Percentiles rank a stretch among this genome's conserved stretches.
These are phyloP conservation scores for Quercus tomentella DNA, from an alignment of 331 rosid species.

Conservation along the genomic window DNA sequence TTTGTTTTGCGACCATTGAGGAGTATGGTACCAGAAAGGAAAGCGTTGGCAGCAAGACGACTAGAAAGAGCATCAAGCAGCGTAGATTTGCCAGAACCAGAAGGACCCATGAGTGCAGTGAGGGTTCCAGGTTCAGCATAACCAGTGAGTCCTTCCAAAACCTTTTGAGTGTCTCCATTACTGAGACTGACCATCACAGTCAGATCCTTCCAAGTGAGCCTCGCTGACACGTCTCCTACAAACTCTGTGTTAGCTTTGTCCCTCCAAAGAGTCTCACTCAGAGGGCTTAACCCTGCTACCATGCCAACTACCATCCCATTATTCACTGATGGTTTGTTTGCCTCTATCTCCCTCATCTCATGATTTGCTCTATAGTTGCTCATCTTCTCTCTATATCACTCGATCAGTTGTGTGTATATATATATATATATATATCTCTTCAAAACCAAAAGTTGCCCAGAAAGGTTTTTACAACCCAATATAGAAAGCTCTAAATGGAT, in stretches of 20 bases:
- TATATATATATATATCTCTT: background rate
- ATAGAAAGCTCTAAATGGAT: background rate
- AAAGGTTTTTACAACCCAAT: background rate
- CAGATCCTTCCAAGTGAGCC: constrained; percentile 95
- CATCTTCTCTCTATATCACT: constrained; percentile 17
- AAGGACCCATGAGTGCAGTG: constrained; percentile 97
- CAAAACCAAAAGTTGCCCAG: background rate
- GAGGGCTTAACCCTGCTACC: constrained; percentile 59
- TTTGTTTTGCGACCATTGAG: constrained; percentile 92
- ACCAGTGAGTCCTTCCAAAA: constrained; percentile 73
- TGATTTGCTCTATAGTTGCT: constrained; percentile 20
- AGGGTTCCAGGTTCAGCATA: constrained; percentile 93
- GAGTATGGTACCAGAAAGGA: constrained; percentile 75
- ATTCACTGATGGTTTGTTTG: constrained; percentile 42
- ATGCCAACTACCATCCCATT: constrained; percentile 18
- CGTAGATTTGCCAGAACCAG: constrained; percentile 96
- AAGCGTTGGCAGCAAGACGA: constrained; percentile 86
- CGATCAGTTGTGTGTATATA: background rate
- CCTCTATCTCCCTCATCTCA: constrained; percentile 69
- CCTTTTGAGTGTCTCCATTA: constrained; percentile 82
- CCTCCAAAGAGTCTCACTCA: constrained; percentile 96
- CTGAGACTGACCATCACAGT: constrained; percentile 81
- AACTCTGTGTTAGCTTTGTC: constrained; percentile 56
- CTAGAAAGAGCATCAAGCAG: constrained; percentile 94
- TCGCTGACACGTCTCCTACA: constrained; percentile 83